These are phyloP conservation scores for Leishmania aethiopica DNA, from an alignment of 208 protist genomes.

Conservation along the genomic window DNA sequence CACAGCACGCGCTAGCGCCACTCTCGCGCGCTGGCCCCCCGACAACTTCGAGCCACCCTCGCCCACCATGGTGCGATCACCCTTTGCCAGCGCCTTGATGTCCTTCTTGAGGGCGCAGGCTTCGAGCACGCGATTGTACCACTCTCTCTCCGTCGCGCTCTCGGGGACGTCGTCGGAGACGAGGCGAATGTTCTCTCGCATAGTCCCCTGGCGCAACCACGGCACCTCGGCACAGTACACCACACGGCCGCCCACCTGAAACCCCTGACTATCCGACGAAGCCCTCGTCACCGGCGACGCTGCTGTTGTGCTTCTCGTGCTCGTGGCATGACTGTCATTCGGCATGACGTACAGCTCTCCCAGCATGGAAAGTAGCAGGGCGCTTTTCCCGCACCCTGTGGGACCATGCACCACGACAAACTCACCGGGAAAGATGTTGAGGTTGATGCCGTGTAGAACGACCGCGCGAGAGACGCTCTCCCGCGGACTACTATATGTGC, in stretches of 20 bases:
- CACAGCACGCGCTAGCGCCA: slow-evolving; percentile 83
- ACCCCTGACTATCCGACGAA: slow-evolving; percentile 24
- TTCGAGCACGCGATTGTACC: slow-evolving; percentile 70
- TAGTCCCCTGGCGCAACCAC: slow-evolving; percentile 90
- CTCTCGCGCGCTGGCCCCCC: slow-evolving; percentile 86
- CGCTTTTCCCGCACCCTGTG: slow-evolving; percentile 84
- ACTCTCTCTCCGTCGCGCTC: slow-evolving; percentile 40
- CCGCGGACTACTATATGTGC: slow-evolving; percentile 17
- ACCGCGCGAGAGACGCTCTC: slow-evolving; percentile 19
- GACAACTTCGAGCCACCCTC: slow-evolving; percentile 83
- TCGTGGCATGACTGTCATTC: background rate
- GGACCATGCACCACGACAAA: slow-evolving; percentile 80
- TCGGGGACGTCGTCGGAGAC: slow-evolving; percentile 41
- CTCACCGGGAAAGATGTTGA: slow-evolving; percentile 66
- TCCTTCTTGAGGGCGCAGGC: slow-evolving; percentile 84
- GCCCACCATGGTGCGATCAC: slow-evolving; percentile 90
- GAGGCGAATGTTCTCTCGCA: slow-evolving; percentile 95
- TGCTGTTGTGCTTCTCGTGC: slow-evolving; percentile 3
- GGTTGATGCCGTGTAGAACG: slow-evolving; percentile 56
- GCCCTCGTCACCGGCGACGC: background rate
- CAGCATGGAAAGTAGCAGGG: slow-evolving; percentile 80
- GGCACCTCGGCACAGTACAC: slow-evolving; percentile 89
- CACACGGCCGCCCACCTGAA: slow-evolving; percentile 59
- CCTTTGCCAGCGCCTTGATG: slow-evolving; percentile 66
- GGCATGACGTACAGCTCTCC: slow-evolving; percentile 63